phyloP scores from a whole-genome alignment of 805 yeast species.

The Ogataea polymorpha region DNA sequence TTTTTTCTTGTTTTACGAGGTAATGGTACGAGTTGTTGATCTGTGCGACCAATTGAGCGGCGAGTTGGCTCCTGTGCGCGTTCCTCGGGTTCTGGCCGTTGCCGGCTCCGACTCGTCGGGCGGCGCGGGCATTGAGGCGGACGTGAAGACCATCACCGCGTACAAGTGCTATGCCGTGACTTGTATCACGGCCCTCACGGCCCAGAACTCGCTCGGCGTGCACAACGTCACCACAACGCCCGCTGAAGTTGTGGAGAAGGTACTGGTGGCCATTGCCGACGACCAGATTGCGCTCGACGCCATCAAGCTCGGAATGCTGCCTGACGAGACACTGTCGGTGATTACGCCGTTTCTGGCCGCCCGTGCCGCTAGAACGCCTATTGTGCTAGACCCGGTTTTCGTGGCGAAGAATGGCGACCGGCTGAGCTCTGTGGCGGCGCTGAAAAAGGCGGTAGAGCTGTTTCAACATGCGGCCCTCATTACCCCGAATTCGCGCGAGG shows the following conservation, averaged over 20 bases:
- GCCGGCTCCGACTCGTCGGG: conserved; percentile 89
- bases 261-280: conserved; percentile 52
- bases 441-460: conserved; percentile 12
- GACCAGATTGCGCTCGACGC: conserved; percentile 62
- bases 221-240: conserved; percentile 42
- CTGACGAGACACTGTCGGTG: conserved; percentile 40
- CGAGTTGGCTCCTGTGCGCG: conserved; percentile 5
- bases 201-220: conserved; percentile 65
- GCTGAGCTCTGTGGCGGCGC: conserved; percentile 42
- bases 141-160: conserved; percentile 73
- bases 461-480: conserved; percentile 36
- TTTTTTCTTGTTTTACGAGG: background rate
- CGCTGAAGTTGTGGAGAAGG: conserved; percentile 40
- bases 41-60: conserved; percentile 6
- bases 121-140: conserved; percentile 94
- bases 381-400: conserved; percentile 83
- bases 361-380: conserved; percentile 1
- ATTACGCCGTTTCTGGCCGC: conserved; percentile 31
- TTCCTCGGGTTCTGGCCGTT: conserved; percentile 44
- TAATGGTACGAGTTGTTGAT: conserved; percentile 7
- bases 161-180: conserved; percentile 80
- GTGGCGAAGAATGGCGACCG: conserved; percentile 73
- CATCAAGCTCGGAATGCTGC: conserved; percentile 77
- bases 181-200: conserved; percentile 75
- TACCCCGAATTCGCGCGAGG: conserved; percentile 77